Evolutionary conservation across 805 yeast genomes (phyloP).

Genomic region (Ascoidea tarda): DNA sequence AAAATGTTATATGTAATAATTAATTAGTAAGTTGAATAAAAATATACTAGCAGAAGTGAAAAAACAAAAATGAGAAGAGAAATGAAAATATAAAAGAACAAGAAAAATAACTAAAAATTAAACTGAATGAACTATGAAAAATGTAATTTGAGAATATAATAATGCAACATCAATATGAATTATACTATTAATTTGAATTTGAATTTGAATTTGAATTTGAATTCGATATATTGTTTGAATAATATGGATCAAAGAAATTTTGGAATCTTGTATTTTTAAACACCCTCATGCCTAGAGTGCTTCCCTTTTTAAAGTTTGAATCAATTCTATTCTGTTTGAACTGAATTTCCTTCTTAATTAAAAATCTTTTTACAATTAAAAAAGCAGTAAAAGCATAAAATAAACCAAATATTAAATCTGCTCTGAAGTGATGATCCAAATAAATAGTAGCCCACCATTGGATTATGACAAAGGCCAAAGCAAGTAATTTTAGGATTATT

Average conservation of each 20-base stretch:
- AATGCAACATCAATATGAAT: not conserved
- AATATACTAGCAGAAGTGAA: too few relatives aligned
- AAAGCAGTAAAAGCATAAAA: constrained; percentile 33
- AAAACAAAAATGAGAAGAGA: not conserved
- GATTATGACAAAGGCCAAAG: constrained; percentile 29
- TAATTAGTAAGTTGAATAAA: too few relatives aligned
- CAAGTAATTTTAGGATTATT: constrained; percentile 16
- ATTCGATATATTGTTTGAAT: not conserved
- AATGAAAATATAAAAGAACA: not conserved
- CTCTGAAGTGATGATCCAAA: constrained; percentile 58
- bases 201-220: constrained; percentile 13
- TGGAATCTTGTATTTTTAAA: constrained; percentile 33
- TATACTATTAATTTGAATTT: too few relatives aligned
- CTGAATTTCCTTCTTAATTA: constrained; percentile 19
- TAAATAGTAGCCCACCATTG: constrained; percentile 74
- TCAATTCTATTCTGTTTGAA: constrained; percentile 19
- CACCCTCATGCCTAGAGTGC: constrained; percentile 54
- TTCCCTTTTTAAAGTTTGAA: constrained; percentile 24
- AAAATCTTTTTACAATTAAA: constrained; percentile 23
- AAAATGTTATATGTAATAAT: too few relatives aligned
- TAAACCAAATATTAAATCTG: constrained; percentile 44
- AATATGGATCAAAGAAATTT: constrained; percentile 38
- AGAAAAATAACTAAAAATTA: not conserved
- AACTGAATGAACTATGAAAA: not conserved
- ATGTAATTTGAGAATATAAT: not conserved